Evolutionary conservation across 805 yeast species (phyloP).

Genomic region (Saturnispora serradocipensis): DNA sequence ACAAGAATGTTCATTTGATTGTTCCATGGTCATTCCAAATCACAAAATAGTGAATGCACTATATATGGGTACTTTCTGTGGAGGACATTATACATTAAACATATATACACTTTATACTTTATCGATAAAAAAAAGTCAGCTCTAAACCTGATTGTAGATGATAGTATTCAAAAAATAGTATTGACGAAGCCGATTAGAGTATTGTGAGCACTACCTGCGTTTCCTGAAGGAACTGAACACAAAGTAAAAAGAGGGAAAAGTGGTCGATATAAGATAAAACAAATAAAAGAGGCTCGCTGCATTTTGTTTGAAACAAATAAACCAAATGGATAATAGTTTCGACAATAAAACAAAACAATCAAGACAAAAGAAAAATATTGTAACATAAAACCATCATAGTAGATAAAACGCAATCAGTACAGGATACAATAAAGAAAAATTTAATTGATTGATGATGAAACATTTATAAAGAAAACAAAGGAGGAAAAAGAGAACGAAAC

Average conservation of each 20-base stretch:
- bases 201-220: too few relatives aligned
- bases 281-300: neutral
- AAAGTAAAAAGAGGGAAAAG: too few relatives aligned
- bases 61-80: neutral
- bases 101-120: neutral
- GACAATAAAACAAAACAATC: too few relatives aligned
- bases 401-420: neutral
- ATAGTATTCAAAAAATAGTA: too few relatives aligned
- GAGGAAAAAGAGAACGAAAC: neutral
- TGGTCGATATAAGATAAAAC: too few relatives aligned
- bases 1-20: slow-evolving; percentile 59
- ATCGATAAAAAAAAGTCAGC: too few relatives aligned
- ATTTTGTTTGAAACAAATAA: neutral
- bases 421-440: neutral
- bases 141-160: neutral
- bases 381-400: neutral
- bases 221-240: too few relatives aligned
- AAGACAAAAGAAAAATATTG: neutral
- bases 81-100: neutral
- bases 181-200: too few relatives aligned
- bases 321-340: too few relatives aligned
- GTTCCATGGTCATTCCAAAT: slow-evolving; percentile 84
- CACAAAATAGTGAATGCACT: slow-evolving; percentile 35
- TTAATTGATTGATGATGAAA: neutral
- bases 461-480: neutral